These are phyloP conservation scores for Sphaerostilbella broomeana DNA, from an alignment of 2,329 filamentous ascomycete genomes.

Conservation along the genomic window DNA sequence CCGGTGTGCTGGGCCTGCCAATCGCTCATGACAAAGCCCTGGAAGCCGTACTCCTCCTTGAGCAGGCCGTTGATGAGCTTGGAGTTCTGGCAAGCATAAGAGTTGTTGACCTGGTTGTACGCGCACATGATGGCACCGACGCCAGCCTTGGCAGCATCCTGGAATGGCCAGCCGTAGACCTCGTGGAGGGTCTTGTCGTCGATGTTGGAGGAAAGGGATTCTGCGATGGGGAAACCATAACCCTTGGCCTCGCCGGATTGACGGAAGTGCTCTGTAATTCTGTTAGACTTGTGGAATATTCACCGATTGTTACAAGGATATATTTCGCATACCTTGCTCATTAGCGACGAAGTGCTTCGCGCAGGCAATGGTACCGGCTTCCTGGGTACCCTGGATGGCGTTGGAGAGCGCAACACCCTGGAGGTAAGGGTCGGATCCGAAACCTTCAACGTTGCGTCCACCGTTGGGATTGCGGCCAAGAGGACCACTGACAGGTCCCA, in stretches of 20 bases:
- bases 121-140: conserved; percentile 60
- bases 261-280: conserved; percentile 59
- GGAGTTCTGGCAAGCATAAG: conserved; percentile 73
- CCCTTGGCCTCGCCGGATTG: conserved; percentile 49
- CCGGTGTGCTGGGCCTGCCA: conserved; percentile 72
- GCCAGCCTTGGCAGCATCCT: conserved; percentile 62
- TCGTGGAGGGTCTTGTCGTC: conserved; percentile 72
- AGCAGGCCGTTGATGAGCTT: conserved; percentile 67
- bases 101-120: conserved; percentile 76
- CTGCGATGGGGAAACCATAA: conserved; percentile 54
- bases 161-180: conserved; percentile 73
- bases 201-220: conserved; percentile 54
- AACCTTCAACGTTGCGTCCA: conserved; percentile 59
- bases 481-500: conserved; percentile 45
- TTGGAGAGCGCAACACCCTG: conserved; percentile 66
- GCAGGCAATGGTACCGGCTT: conserved; percentile 74
- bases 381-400: conserved; percentile 74
- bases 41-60: conserved; percentile 75
- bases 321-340: conserved; percentile 53
- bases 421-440: conserved; percentile 66
- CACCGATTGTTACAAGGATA: background rate
- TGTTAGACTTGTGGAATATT: background rate
- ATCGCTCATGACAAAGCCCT: conserved; percentile 75
- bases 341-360: conserved; percentile 72
- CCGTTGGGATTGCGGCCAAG: conserved; percentile 40